A percentile compares a stretch with the other conserved stretches of the same genome.
Conservation (phyloP, 2,329 filamentous ascomycete genomes). For the Thielaviopsis ethacetica region DNA sequence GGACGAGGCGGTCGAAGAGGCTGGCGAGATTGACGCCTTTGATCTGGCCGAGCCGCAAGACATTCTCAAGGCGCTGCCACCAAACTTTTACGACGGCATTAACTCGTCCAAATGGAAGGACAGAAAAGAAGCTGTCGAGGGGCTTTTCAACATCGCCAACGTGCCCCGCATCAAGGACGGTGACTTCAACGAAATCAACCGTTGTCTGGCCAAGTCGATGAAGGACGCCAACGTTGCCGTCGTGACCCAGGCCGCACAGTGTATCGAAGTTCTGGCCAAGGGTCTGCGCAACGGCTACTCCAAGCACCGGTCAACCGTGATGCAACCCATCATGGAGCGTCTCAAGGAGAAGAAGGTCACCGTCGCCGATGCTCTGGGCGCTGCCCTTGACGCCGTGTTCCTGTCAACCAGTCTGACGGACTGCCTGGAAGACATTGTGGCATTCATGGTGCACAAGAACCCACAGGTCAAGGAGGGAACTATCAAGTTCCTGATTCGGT, state of each 20-base stretch:
- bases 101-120: slow-evolving; percentile 97
- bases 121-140: slow-evolving; percentile 83
- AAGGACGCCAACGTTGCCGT: slow-evolving; percentile 97
- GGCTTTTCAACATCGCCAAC: slow-evolving; percentile 57
- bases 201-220: slow-evolving; percentile 85
- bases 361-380: slow-evolving; percentile 75
- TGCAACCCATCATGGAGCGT: slow-evolving; percentile 84
- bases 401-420: slow-evolving; percentile 57
- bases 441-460: slow-evolving; percentile 85
- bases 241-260: slow-evolving; percentile 82
- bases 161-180: slow-evolving; percentile 85
- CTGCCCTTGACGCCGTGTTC: slow-evolving; percentile 60
- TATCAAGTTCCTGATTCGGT: slow-evolving; percentile 82
- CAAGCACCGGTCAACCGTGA: slow-evolving; percentile 66
- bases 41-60: slow-evolving; percentile 79
- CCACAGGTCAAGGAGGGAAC: slow-evolving; percentile 94
- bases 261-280: slow-evolving; percentile 76
- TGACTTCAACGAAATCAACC: slow-evolving; percentile 69
- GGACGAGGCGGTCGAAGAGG: slow-evolving; percentile 37
- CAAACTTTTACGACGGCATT: slow-evolving; percentile 67
- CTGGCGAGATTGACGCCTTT: slow-evolving; percentile 60
- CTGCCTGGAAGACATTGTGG: slow-evolving; percentile 75
- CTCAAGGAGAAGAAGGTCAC: slow-evolving; percentile 92
- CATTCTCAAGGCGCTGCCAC: slow-evolving; percentile 63
- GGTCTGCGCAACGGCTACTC: slow-evolving; percentile 63